A percentile compares a stretch with the other conserved stretches of the same genome.
Evolutionary conservation across 352 stramenopile species (phyloP).

Genomic region (Globisporangium abappressorium): DNA sequence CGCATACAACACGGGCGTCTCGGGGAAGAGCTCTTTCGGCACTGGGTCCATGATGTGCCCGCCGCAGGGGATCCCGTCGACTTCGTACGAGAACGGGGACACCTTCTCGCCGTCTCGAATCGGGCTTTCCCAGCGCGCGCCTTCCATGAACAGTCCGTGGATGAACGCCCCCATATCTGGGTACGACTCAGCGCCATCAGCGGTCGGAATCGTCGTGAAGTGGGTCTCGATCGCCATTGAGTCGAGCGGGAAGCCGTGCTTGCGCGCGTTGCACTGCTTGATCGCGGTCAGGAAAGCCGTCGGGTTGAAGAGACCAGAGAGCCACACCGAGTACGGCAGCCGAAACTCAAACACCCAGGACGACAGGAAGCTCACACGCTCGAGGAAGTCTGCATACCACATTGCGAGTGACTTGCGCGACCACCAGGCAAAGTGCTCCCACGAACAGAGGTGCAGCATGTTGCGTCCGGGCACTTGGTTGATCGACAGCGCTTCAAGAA

Average conservation of each 20-base stretch:
- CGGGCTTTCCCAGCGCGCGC: constrained; percentile 85
- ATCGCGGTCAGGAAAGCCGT: constrained; percentile 84
- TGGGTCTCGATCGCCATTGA: constrained; percentile 95
- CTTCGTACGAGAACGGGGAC: constrained; percentile 76
- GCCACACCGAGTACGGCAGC: constrained; percentile 79
- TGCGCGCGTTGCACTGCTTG: constrained; percentile 85
- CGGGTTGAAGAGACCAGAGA: constrained; percentile 80
- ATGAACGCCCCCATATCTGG: constrained; percentile 89
- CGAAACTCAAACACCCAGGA: constrained; percentile 70
- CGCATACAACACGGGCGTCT: constrained; percentile 91
- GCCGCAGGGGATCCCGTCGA: constrained; percentile 84
- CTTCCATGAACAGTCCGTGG: constrained; percentile 94
- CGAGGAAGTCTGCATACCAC: constrained; percentile 84
- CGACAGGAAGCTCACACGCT: constrained; percentile 60
- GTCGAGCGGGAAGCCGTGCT: constrained; percentile 85
- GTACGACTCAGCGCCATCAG: constrained; percentile 65
- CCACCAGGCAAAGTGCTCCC: constrained; percentile 80
- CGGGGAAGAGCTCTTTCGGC: constrained; percentile 92
- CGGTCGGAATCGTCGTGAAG: constrained; percentile 69
- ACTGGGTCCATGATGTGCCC: constrained; percentile 87
- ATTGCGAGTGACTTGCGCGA: constrained; percentile 73
- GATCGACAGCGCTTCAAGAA: constrained; percentile 56
- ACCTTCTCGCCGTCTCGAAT: constrained; percentile 76
- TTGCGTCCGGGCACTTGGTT: constrained; percentile 82
- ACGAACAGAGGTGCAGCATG: constrained; percentile 67